A percentile compares a stretch with the other conserved stretches of the same genome.
Conservation (phyloP, 2,329 filamentous ascomycete genomes). For the Alternaria tenuissima region DNA sequence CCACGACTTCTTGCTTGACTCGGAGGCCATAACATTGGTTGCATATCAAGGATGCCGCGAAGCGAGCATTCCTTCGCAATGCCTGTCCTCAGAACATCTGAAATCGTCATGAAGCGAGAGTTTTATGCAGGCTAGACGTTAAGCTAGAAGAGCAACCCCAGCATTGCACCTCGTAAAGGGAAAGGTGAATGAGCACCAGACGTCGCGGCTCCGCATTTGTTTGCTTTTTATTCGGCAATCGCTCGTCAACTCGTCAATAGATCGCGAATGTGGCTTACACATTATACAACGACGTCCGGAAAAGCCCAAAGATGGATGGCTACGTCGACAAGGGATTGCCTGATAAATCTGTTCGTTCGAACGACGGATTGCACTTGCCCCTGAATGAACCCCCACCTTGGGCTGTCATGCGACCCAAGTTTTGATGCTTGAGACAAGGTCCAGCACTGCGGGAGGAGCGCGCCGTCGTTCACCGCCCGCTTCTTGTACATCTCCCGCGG, state of each 20-base stretch:
- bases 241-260: constrained; percentile 4
- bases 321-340: background rate
- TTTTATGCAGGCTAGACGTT: constrained; percentile 17
- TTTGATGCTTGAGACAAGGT: constrained; percentile 22
- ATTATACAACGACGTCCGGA: background rate
- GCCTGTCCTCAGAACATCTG: background rate
- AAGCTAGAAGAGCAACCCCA: constrained; percentile 8
- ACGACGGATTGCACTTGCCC: constrained; percentile 14
- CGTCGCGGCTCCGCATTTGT: constrained; percentile 7
- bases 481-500: constrained; percentile 31
- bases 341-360: background rate
- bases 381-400: constrained; percentile 28
- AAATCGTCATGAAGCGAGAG: constrained; percentile 1
- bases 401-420: constrained; percentile 31
- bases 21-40: background rate
- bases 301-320: background rate
- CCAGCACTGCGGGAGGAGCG: constrained; percentile 43
- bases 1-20: background rate
- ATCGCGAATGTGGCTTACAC: constrained; percentile 3
- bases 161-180: constrained; percentile 1
- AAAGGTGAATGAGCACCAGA: constrained; percentile 1
- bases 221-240: constrained; percentile 14
- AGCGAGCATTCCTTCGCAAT: background rate
- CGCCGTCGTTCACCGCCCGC: constrained; percentile 31
- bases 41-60: background rate